Percentiles rank a stretch among this genome's conserved stretches.
Conservation (phyloP, 495 filamentous ascomycete genomes). For the Penicillium atrosanguineum region DNA sequence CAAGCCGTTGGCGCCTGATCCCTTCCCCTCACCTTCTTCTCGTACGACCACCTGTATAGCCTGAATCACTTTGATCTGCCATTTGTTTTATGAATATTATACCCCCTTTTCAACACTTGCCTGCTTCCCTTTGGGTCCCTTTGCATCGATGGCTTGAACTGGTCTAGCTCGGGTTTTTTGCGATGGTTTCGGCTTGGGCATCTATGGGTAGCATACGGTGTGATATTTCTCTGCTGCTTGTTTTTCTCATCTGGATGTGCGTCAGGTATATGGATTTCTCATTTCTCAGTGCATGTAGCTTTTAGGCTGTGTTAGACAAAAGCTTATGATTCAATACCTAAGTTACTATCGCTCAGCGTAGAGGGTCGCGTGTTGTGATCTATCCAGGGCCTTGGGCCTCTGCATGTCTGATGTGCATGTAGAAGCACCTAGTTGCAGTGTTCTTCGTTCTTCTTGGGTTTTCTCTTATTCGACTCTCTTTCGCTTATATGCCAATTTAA, state of each 20-base stretch:
- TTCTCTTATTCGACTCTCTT: no score
- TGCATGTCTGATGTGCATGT: no score
- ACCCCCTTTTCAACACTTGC: slow-evolving; percentile 18
- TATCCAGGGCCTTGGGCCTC: no score
- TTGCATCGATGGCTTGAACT: slow-evolving; percentile 12
- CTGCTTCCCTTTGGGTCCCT: slow-evolving; percentile 8
- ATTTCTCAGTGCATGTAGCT: not conserved
- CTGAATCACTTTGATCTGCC: slow-evolving; percentile 18
- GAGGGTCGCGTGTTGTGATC: not conserved
- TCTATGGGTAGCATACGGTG: slow-evolving; percentile 8
- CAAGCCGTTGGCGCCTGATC: slow-evolving; percentile 33
- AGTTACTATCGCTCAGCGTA: not conserved
- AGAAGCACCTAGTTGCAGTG: no score
- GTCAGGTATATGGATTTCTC: not conserved
- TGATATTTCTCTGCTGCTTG: not conserved
- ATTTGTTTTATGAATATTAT: slow-evolving; percentile 27
- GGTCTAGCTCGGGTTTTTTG: slow-evolving; percentile 7
- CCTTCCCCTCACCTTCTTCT: not conserved
- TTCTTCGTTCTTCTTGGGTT: no score
- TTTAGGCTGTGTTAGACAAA: slow-evolving; percentile 3
- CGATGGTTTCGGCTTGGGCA: slow-evolving; percentile 5
- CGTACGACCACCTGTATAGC: slow-evolving; percentile 19
- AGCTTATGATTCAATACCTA: slow-evolving; percentile 1
- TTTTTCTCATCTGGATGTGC: not conserved
- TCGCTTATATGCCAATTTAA: no score